Evolutionary conservation across 129 eudicot species (phyloP).

Genomic region (Tagetes patula): DNA sequence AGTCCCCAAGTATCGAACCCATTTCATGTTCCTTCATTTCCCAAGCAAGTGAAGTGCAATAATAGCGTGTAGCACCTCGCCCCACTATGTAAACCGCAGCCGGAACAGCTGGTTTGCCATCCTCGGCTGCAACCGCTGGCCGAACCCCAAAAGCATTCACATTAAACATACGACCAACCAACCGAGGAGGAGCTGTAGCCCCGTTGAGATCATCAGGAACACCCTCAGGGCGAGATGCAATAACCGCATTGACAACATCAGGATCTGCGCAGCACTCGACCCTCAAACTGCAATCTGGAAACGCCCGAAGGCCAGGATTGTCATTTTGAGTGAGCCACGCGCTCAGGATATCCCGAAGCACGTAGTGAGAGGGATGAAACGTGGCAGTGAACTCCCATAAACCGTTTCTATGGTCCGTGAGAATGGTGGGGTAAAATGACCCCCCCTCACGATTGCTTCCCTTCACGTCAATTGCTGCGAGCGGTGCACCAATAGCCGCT

Average conservation of each 20-base stretch:
- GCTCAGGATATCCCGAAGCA: conserved; percentile 20
- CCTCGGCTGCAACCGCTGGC: conserved; percentile 9
- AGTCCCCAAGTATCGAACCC: conserved; percentile 12
- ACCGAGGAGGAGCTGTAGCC: conserved; percentile 17
- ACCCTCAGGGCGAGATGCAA: not conserved
- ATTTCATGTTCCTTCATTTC: conserved; percentile 13
- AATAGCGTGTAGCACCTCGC: conserved; percentile 24
- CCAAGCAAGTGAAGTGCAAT: conserved; percentile 24
- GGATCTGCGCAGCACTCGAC: conserved; percentile 24
- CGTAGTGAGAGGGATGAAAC: conserved; percentile 29
- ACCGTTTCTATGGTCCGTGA: conserved; percentile 1
- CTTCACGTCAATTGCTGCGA: conserved; percentile 33
- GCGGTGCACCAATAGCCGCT: conserved; percentile 30
- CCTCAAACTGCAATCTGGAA: conserved; percentile 31
- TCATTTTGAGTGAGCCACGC: conserved; percentile 30
- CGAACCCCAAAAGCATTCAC: conserved; percentile 25
- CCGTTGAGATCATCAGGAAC: conserved; percentile 21
- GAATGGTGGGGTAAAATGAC: conserved; percentile 31
- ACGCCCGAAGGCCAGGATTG: conserved; percentile 24
- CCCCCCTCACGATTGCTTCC: conserved; percentile 26
- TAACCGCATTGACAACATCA: not conserved
- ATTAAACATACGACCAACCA: conserved; percentile 1
- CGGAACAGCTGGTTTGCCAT: not conserved
- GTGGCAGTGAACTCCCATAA: conserved; percentile 27
- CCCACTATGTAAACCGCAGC: conserved; percentile 26